Evolutionary conservation across 352 stramenopile species (phyloP), one percentile per base, ranked within the genome.

Genomic region (Albugo candida): DNA sequence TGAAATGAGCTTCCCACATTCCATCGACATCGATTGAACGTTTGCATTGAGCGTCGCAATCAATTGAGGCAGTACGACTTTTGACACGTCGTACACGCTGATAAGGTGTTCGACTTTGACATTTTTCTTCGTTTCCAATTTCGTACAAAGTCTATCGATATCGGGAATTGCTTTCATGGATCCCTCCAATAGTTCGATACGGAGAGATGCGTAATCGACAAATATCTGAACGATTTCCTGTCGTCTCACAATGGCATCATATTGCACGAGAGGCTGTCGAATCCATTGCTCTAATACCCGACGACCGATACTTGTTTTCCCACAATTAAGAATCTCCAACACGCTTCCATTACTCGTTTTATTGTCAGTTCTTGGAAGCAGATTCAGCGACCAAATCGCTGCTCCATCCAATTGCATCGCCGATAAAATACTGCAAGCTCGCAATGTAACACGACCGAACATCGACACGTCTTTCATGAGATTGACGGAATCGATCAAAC

Each of bases 281-380:
- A 99, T 83, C 95, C 95, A 99, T n/a, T 89, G 70, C 61, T 97
- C 81, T 19, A 99, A 68, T 18, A 96, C 58, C 0, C 83, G 68
- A 47, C 73, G 71, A 0, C 94, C 94, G 85, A 98, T 96, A 13
- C 68, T 60, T 4, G 93, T 98, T 55, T 95, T 91, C 49, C 84
- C 93, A 38, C 89, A 72, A 62, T 96, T 96, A 16, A 99, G 66
- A 24, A 98, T 81, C 44, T 94, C 89, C 53, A 88, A 76, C 0
- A 98, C 63, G 48, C 84, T 97, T 24, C 78, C 69, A 17, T 52
- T 42, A 1, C 63, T 58, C 37, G 56, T 52, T 38, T 68, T 68
- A 8, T 48, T 61, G 11, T 50, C 63, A 10, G 70, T 64, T 48
- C 92, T 79, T 0, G 92, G 89, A 10, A 97, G 62, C 19, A 97